Base-by-base conservation (phyloP, 176 grass and related monocot species). In the Typha latifolia region DNA sequence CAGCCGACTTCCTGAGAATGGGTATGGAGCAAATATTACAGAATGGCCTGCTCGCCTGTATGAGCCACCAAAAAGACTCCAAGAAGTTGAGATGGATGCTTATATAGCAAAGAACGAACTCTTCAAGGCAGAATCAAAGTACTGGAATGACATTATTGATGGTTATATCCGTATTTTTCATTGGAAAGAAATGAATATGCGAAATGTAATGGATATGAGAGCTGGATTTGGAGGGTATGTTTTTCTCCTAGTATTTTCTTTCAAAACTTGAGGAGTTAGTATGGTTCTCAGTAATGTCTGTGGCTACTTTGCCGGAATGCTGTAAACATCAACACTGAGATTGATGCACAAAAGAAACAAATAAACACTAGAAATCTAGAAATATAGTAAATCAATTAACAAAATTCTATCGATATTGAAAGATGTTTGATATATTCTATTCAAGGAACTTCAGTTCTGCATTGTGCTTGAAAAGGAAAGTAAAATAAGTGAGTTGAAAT, bases 181-280 rank as follows among this genome's bases (percentile, higher is more conserved):
- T 32, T 80, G 76, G 82, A 77, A 77, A 76, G n/a, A 47, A 22
- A 66, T 80, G 77, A 74, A 80, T 48, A 21, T 76, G 49, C 70
- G 72, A 22, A 85, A 85, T 77, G 72, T 85, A 49, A 75, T 85
- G 82, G 82, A 85, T 56, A 85, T 85, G 82, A 74, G 66, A 71
- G 77, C 82, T 80, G 77, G 77, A 66, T 76, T 85, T 85, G 82
- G 82, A 80, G 82, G 82, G 82, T 85, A 76, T 16, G 63, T 12
- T 31, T 66, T 71, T 51, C 48, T 63, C 15, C 27, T 65, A 7
- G 3, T 43, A n/a, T 16, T 29, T 34, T 16, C 23, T 65, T 59
- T 21, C 20, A 21, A 59, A 59, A n/a, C 37, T 9, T 43, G 5
- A 43, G 9, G 37, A 43, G 37, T 12, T 21, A 59, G 20, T 21